A percentile compares a stretch with the other conserved stretches of the same genome.
Evolutionary conservation across 805 yeast species (phyloP).

Genomic region (Yarrowia sp.): DNA sequence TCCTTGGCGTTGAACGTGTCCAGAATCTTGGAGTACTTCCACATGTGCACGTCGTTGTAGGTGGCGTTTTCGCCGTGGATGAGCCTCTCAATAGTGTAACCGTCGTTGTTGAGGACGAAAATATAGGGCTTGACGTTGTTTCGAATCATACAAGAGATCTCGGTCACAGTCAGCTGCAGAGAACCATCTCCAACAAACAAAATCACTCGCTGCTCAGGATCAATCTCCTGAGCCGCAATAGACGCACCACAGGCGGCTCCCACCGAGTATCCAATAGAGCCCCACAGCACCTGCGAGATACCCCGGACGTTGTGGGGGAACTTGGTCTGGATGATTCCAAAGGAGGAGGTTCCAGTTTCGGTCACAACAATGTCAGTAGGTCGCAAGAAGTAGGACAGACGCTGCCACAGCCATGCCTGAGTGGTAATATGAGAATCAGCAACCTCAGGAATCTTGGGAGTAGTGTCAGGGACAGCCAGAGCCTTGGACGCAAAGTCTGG

Average conservation of each 20-base stretch:
- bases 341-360: constrained; percentile 66
- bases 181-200: constrained; percentile 70
- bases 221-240: constrained; percentile 53
- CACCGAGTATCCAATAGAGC: constrained; percentile 63
- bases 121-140: constrained; percentile 57
- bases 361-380: constrained; percentile 59
- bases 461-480: constrained; percentile 55
- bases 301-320: constrained; percentile 54
- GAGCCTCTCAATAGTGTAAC: constrained; percentile 64
- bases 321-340: constrained; percentile 56
- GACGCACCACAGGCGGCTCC: constrained; percentile 65
- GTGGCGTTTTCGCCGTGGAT: constrained; percentile 55
- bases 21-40: constrained; percentile 52
- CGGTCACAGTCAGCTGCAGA: constrained; percentile 64
- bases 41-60: constrained; percentile 61
- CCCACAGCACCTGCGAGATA: constrained; percentile 63
- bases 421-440: constrained; percentile 45
- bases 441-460: constrained; percentile 49
- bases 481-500: constrained; percentile 41
- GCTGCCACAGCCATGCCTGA: constrained; percentile 52
- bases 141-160: constrained; percentile 56
- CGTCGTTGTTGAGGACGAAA: constrained; percentile 61
- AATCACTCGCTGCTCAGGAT: constrained; percentile 50
- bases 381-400: constrained; percentile 51
- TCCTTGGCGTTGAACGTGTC: constrained; percentile 56